Conservation (phyloP, 129 eudicot species). For the Pulicaria dysenterica region DNA sequence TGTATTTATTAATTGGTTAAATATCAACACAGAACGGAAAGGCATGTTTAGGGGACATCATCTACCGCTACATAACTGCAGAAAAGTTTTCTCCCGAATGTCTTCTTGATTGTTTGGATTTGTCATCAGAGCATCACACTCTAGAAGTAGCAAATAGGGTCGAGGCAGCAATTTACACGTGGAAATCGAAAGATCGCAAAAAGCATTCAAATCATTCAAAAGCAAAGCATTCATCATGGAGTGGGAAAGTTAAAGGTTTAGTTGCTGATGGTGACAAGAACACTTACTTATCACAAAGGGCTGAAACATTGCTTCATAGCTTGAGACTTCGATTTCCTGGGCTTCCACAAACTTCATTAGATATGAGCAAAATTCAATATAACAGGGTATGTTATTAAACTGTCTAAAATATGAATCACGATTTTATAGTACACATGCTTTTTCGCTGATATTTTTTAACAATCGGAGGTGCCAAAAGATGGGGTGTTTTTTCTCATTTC, state of each 20-base stretch:
- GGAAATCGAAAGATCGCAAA: slow-evolving; percentile 70
- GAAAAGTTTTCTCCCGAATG: slow-evolving; percentile 77
- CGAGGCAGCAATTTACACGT: slow-evolving; percentile 80
- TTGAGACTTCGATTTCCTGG: slow-evolving; percentile 73
- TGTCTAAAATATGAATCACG: background rate
- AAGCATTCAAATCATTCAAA: slow-evolving; percentile 40
- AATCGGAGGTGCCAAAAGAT: background rate
- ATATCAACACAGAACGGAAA: slow-evolving; percentile 62
- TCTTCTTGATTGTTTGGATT: slow-evolving; percentile 83
- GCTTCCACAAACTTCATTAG: slow-evolving; percentile 88
- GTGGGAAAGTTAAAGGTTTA: slow-evolving; percentile 77
- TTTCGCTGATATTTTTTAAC: background rate
- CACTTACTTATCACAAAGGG: slow-evolving; percentile 58
- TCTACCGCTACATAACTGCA: slow-evolving; percentile 83
- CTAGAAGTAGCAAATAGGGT: slow-evolving; percentile 80
- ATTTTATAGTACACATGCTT: background rate
- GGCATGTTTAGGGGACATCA: slow-evolving; percentile 79
- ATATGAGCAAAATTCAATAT: slow-evolving; percentile 89
- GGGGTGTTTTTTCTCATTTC: too few relatives aligned
- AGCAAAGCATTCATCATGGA: slow-evolving; percentile 66
- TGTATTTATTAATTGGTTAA: background rate
- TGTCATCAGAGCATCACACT: slow-evolving; percentile 82
- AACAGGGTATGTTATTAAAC: slow-evolving; percentile 55
- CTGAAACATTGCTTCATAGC: slow-evolving; percentile 65
- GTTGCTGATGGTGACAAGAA: slow-evolving; percentile 69